Evolutionary conservation across 805 yeast species (phyloP), one percentile per base, ranked within the genome.

Genomic region (Candida pini): DNA sequence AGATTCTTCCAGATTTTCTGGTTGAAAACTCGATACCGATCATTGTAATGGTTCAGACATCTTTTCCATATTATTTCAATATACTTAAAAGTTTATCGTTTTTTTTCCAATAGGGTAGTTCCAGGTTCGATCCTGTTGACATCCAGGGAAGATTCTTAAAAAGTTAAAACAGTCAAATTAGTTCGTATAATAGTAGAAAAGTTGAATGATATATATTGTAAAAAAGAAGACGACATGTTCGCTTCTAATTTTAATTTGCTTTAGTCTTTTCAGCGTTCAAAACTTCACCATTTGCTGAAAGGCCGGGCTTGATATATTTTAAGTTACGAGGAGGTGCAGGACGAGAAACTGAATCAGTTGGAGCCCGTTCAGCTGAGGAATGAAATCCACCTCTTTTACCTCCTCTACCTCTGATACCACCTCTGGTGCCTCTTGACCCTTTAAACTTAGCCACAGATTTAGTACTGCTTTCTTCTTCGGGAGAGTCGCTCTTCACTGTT

Each of bases 11-110:
- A 18, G 26, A 24, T 29, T 14, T 10, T 14, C n/a, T 10, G 28
- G 27, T 47, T 40, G 53, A 46, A 58, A 47, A 60, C 64, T 53
- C 64, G 63, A 60, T 60, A 60, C 64, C 64, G 64, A 60, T 60
- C 63, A 60, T 52, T 48, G 52, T 35, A 35, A 43, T 42, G 38
- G 48, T 50, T 51, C 39, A 49, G 44, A 36, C 34, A 33, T 31
- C 30, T 35, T 15, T 21, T 10, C 12, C 26, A 6, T 15, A 10
- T 20, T 19, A 16, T 20, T 26, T 32, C 30, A 12, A 15, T 18
- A 23, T 16, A n/a, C 33, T n/a, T 14, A 19, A 12, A 22, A 5
- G 10, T 22, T 22, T 4, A 12, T 7, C 25, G 5, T 13, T 22
- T 22, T 20, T 22, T 22, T 22, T 12, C 13, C 4, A 7, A 22